Evolutionary conservation across 2,329 filamentous ascomycete genomes (phyloP).

Genomic region (Colletotrichum australisinense): DNA sequence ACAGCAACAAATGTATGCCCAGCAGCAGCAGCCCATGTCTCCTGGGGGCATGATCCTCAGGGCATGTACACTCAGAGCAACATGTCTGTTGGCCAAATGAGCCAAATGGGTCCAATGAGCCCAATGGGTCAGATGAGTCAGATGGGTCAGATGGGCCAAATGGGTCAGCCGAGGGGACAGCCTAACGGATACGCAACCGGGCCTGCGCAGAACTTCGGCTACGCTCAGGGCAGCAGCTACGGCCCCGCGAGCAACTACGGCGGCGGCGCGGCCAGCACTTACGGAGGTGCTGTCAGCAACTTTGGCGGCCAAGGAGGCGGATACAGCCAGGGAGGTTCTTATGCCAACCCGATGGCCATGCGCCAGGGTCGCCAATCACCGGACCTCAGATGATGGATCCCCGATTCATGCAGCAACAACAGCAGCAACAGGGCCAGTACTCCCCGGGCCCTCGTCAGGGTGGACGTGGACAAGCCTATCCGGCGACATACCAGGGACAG

Average conservation of each 20-base stretch:
- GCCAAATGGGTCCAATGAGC: not conserved
- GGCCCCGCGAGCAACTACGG: conserved; percentile 13
- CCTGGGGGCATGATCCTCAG: conserved; percentile 11
- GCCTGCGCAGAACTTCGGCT: conserved; percentile 18
- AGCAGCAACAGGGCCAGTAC: conserved; percentile 16
- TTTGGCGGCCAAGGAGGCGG: conserved; percentile 9
- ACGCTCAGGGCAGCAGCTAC: conserved; percentile 7
- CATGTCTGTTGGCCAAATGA: conserved; percentile 31
- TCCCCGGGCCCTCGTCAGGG: conserved; percentile 30
- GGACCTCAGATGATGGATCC: conserved; percentile 41
- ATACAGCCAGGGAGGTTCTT: conserved; percentile 23
- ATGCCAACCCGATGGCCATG: conserved; percentile 41
- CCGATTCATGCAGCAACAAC: conserved; percentile 39
- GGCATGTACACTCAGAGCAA: conserved; percentile 33
- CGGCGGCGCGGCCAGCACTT: not conserved
- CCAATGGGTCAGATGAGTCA: not conserved
- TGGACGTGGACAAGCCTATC: conserved; percentile 23
- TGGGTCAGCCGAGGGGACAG: conserved; percentile 18
- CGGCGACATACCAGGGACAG: conserved; percentile 49
- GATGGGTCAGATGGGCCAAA: not conserved
- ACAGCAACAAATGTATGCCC: conserved; percentile 42
- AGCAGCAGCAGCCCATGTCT: conserved; percentile 32
- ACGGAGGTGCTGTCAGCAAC: not conserved
- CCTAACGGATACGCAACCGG: conserved; percentile 16
- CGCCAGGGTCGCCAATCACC: conserved; percentile 40